Evolutionary conservation across 805 yeast species (phyloP), one percentile per base, ranked within the genome.

Genomic region (Myxozyma melibiosi): DNA sequence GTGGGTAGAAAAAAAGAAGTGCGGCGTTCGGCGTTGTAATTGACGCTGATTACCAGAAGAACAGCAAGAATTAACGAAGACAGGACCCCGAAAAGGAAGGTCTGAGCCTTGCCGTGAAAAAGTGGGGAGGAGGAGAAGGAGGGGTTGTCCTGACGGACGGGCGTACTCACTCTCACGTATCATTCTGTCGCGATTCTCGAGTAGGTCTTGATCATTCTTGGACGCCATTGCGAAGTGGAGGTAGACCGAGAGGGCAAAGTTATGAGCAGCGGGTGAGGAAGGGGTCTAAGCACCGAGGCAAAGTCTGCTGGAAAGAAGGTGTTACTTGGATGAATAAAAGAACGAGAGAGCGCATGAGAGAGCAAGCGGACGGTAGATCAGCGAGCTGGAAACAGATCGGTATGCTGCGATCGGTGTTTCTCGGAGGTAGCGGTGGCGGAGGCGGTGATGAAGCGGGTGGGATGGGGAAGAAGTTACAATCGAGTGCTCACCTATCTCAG

Each of bases 111-210:
- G 16, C 16, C 9, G 16, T 8, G 40, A 34, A 11, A 18, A 31
- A 4, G n/a, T 22, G 7, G 14, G 11, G 25, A 22, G 28, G 5
- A 9, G 14, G n/a, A 39, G 11, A 30, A n/a, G n/a, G n/a, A n/a
- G n/a, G n/a, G n/a, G n/a, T n/a, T n/a, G n/a, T n/a, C n/a, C n/a
- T n/a, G n/a, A n/a, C n/a, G n/a, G n/a, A n/a, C n/a, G n/a, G n/a
- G n/a, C n/a, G n/a, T 28, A 55, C 60, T 16, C 47, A 58, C 63
- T 51, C 35, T 58, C 63, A 22, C 57, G 54, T 5, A 58, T 58
- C 53, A 58, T 24, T 7, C 51, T 57, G 38, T 58, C 60, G 13
- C 63, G 51, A 34, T 54, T 58, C 45, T 58, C 63, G 11, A 51
- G 28, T n/a, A 58, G 57, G 25, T 58, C 63, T 24, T 56, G 40